These are phyloP conservation scores for Pythium dissotocum DNA, from an alignment of 352 stramenopile species.

Conservation along the genomic window DNA sequence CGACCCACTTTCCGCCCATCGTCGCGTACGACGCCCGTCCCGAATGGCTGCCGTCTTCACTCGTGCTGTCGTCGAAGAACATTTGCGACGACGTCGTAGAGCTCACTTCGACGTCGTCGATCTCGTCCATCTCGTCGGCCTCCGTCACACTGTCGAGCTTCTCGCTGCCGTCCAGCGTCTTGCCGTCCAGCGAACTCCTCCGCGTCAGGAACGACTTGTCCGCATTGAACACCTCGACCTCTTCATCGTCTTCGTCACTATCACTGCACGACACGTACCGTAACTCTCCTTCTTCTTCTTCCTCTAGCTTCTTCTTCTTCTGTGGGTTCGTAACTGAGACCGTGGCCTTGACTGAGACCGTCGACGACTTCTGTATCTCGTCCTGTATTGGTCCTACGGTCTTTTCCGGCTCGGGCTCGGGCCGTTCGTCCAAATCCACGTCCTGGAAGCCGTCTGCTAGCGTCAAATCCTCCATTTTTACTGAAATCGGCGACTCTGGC, in stretches of 20 bases:
- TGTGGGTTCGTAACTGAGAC: not conserved
- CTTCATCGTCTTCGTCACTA: slow-evolving; percentile 18
- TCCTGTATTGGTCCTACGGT: not conserved
- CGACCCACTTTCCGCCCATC: slow-evolving; percentile 25
- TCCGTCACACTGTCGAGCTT: slow-evolving; percentile 22
- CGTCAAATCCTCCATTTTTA: slow-evolving; percentile 6
- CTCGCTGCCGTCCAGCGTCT: slow-evolving; percentile 6
- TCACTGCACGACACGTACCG: slow-evolving; percentile 12
- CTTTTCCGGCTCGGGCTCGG: slow-evolving; percentile 1
- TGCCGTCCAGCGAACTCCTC: not conserved
- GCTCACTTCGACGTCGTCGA: slow-evolving; percentile 23
- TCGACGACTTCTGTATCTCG: not conserved
- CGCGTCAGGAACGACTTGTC: slow-evolving; percentile 1
- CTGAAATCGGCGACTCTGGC: slow-evolving; percentile 10
- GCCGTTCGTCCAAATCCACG: not conserved
- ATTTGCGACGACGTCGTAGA: slow-evolving; percentile 7
- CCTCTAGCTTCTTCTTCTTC: not conserved
- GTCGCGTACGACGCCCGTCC: not conserved
- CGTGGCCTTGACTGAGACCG: not conserved
- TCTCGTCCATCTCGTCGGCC: slow-evolving; percentile 13
- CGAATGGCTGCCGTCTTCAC: slow-evolving; percentile 13
- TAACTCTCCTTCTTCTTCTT: slow-evolving; percentile 5
- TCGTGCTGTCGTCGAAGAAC: slow-evolving; percentile 20
- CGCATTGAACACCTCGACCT: slow-evolving; percentile 20
- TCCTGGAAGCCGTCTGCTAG: not conserved